Percentiles rank a stretch among this genome's conserved stretches.
Evolutionary conservation across 768 basidiomycete species (phyloP).

Genomic region (Paxillus involutus): DNA sequence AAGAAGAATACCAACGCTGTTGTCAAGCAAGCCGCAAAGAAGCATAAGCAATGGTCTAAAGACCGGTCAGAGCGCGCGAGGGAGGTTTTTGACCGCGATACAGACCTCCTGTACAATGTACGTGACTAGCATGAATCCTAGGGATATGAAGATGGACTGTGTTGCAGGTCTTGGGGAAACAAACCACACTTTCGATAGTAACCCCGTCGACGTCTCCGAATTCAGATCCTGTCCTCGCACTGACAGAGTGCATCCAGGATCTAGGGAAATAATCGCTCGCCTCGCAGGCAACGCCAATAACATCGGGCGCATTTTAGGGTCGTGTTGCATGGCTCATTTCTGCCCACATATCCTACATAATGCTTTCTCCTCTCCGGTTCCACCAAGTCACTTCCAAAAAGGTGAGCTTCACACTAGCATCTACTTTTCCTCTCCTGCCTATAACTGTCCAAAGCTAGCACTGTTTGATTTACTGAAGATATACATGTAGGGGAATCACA

Average conservation of each 20-base stretch:
- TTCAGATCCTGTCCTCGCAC: constrained; percentile 6
- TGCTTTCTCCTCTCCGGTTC: too few species aligned
- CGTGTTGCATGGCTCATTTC: too few species aligned
- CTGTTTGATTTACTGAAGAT: not conserved
- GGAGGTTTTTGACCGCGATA: constrained; percentile 27
- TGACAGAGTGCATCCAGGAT: constrained; percentile 20
- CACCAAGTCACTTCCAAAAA: too few species aligned
- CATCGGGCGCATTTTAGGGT: too few species aligned
- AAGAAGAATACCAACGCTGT: not conserved
- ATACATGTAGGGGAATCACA: not conserved
- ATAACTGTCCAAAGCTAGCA: not conserved
- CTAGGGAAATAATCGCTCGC: constrained; percentile 12
- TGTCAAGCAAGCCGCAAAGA: constrained; percentile 19
- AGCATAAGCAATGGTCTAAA: constrained; percentile 17
- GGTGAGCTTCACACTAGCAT: too few species aligned
- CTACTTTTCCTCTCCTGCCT: too few species aligned
- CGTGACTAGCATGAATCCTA: not conserved
- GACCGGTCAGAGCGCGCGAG: constrained; percentile 24
- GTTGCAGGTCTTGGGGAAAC: constrained; percentile 11
- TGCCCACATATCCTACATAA: too few species aligned
- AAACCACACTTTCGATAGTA: not conserved
- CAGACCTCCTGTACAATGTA: constrained; percentile 25
- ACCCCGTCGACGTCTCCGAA: not conserved
- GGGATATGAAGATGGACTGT: not conserved
- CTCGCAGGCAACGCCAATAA: too few species aligned